Conservation (phyloP, 225 moss, liverwort and hornwort species). For the Lunularia cruciata region DNA sequence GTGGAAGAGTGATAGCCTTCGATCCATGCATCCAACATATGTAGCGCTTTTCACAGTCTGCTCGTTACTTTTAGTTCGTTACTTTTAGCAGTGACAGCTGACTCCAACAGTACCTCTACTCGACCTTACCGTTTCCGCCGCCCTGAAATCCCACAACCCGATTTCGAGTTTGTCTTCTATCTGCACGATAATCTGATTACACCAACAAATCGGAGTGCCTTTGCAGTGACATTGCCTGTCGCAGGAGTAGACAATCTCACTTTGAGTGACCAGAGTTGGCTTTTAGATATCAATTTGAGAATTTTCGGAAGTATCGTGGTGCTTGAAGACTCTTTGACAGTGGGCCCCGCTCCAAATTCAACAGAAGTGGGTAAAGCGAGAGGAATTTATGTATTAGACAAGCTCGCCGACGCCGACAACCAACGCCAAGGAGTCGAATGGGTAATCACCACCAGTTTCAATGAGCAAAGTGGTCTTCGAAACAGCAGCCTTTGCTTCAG, state of each 20-base stretch:
- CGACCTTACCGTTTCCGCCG: background rate
- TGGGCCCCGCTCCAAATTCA: slow-evolving; percentile 11
- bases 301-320: slow-evolving; percentile 23
- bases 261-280: slow-evolving; percentile 4
- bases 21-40: too few species aligned
- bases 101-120: too few species aligned
- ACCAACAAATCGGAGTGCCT: background rate
- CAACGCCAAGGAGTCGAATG: slow-evolving; percentile 14
- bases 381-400: slow-evolving; percentile 25
- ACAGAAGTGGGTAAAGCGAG: slow-evolving; percentile 30
- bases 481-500: slow-evolving; percentile 28
- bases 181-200: background rate
- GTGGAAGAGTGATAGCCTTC: too few species aligned
- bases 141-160: background rate
- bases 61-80: too few species aligned
- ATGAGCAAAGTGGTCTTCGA: slow-evolving; percentile 24
- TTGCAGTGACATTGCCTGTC: background rate
- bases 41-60: too few species aligned
- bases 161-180: background rate
- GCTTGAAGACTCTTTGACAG: slow-evolving; percentile 32
- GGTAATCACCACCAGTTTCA: slow-evolving; percentile 32
- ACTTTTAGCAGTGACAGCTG: too few species aligned
- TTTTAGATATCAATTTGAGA: background rate
- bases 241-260: background rate
- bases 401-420: background rate